Evolutionary conservation across 2,329 filamentous ascomycete genomes (phyloP), one percentile per base, ranked within the genome.

Genomic region (Fusarium brachygibbosum): DNA sequence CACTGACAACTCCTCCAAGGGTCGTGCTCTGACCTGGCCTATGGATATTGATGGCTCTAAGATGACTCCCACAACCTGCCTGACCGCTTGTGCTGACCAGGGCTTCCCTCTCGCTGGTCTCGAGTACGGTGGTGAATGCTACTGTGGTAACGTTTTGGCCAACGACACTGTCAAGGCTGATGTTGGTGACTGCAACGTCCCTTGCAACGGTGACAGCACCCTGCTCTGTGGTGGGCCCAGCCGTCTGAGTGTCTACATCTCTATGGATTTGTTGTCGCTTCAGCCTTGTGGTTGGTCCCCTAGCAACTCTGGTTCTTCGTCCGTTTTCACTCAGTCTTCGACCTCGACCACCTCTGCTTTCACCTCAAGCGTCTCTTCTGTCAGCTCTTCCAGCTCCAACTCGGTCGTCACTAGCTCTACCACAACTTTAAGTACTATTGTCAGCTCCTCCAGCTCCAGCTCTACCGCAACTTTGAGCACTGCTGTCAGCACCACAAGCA

Each of bases 121-220:
- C 12, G 82, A 86, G 76, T 85, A 79, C 56, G 81, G 80, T 74
- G 79, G 78, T 28, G 81, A 85, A 69, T 86, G 83, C 68, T 86
- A 80, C 73, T 86, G 85, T 68, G 84, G 84, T 44, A 83, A 84
- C 38, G 81, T 88, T 29, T 79, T 88, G 34, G 86, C 85, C 38
- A 84, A 84, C 66, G 78, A 79, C 57, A 83, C 81, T 7, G 63
- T 62, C 32, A 71, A 78, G 32, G 81, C 79, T 13, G 74, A 79
- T 49, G 61, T 72, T 23, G 67, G 69, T 16, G 75, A 83, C 40
- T 90, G 88, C 76, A 79, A 80, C 64, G 82, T 83, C 72, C 75
- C 83, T 38, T 90, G 88, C 77, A 80, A 79, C 13, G 88, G 87
- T 21, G 79, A 87, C 66, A 46, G 66, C 2, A 67, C 50, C 40